Percentiles rank a stretch among this genome's conserved stretches.
Evolutionary conservation across 2,329 filamentous ascomycete genomes (phyloP).

Genomic region (Cordyceps tenuipes): DNA sequence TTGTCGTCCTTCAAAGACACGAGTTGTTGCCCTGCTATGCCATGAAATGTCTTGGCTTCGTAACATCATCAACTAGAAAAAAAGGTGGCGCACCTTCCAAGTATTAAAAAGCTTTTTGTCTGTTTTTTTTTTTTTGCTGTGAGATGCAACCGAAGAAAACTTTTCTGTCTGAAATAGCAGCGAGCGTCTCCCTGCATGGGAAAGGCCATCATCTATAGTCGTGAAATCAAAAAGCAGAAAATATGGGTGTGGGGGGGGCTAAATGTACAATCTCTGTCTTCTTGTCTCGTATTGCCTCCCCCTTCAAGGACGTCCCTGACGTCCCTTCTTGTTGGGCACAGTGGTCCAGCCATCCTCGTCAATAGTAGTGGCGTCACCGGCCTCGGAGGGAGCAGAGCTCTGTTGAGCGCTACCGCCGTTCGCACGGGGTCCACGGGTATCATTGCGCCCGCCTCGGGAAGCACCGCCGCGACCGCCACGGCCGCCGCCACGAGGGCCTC

Average conservation of each 20-base stretch:
- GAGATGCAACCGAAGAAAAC: constrained; percentile 11
- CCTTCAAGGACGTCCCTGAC: constrained; percentile 25
- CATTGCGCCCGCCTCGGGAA: constrained; percentile 26
- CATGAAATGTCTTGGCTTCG: background rate
- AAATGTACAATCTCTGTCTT: constrained; percentile 25
- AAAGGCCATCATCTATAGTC: constrained; percentile 24
- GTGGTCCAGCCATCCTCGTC: constrained; percentile 60
- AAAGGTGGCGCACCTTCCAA: background rate
- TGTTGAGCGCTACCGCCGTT: constrained; percentile 38
- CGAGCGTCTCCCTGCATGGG: background rate
- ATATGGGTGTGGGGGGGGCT: constrained; percentile 21
- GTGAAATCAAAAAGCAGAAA: constrained; percentile 22
- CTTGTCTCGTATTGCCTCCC: constrained; percentile 12
- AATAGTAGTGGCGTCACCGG: constrained; percentile 28
- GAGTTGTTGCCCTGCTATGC: background rate
- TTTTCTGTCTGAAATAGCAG: constrained; percentile 12
- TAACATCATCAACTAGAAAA: background rate
- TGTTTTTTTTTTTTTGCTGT: constrained; percentile 7
- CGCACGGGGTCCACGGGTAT: constrained; percentile 37
- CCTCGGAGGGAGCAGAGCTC: constrained; percentile 26
- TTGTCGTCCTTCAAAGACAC: constrained; percentile 1
- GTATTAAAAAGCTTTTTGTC: background rate
- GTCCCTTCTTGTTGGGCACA: constrained; percentile 34
- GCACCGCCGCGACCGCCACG: constrained; percentile 30
- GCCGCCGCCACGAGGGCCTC: constrained; percentile 32